A percentile compares a stretch with the other conserved stretches of the same genome.
phyloP scores from a whole-genome alignment of 805 yeast genomes.

The Cyberlindnera mississippiensis region DNA sequence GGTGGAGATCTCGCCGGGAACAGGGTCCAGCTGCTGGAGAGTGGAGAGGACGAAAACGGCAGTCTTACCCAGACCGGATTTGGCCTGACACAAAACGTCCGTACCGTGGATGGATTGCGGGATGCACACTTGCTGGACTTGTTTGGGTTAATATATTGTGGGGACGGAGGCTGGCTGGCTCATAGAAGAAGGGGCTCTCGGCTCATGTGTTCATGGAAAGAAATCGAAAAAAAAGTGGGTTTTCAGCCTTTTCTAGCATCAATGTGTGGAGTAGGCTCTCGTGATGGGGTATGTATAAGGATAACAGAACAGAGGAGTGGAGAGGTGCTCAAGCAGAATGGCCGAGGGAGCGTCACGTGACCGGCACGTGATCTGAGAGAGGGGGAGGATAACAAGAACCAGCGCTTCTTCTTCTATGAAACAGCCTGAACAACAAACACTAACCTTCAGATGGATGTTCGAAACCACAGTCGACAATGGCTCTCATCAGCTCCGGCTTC shows the following conservation, averaged over 20 bases:
- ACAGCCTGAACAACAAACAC: slow-evolving; percentile 32
- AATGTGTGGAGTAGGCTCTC: no score
- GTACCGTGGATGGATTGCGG: slow-evolving; percentile 98
- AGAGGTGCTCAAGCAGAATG: no score
- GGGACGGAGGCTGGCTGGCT: background rate
- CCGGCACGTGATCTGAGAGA: no score
- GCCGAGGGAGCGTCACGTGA: no score
- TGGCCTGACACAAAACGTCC: slow-evolving; percentile 97
- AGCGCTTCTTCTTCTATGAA: background rate
- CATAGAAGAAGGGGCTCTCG: background rate
- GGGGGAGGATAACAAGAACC: no score
- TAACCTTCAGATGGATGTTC: slow-evolving; percentile 99
- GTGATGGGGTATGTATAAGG: no score
- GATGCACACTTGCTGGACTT: slow-evolving; percentile 96
- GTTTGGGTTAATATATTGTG: slow-evolving; percentile 14
- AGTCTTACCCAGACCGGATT: slow-evolving; percentile 98
- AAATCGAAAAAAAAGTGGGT: no score
- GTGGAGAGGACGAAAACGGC: slow-evolving; percentile 97
- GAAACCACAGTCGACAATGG: slow-evolving; percentile 98
- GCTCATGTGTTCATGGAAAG: no score
- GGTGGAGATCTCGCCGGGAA: slow-evolving; percentile 93
- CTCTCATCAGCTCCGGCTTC: slow-evolving; percentile 95
- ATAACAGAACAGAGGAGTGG: no score
- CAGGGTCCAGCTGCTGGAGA: slow-evolving; percentile 94
- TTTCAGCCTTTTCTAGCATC: no score